A percentile compares a stretch with the other conserved stretches of the same genome.
Conservation (phyloP, 1,284 basidiomycete species). For the Puccinia novopanici region DNA sequence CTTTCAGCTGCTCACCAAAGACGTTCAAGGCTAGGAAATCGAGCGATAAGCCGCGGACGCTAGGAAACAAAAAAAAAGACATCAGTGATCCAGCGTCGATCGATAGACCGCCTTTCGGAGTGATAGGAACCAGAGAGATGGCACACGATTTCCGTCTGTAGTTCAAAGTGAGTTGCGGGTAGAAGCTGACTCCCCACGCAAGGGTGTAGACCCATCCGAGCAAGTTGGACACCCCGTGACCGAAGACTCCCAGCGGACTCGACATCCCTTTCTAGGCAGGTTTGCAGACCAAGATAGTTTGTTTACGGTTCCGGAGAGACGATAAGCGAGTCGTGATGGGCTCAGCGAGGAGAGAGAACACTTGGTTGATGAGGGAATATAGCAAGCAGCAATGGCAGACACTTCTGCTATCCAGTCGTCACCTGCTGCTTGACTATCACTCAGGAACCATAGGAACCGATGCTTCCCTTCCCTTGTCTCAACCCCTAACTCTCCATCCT, state of each 20-base stretch:
- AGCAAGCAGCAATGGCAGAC: too few relatives aligned
- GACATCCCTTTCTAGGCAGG: constrained; percentile 3
- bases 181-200: constrained; percentile 57
- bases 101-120: not conserved
- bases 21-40: constrained; percentile 56
- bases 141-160: constrained; percentile 50
- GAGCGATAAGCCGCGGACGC: constrained; percentile 53
- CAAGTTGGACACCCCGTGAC: constrained; percentile 51
- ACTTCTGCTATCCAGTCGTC: too few relatives aligned
- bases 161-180: constrained; percentile 56
- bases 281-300: too few relatives aligned
- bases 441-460: too few relatives aligned
- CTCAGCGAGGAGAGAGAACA: too few relatives aligned
- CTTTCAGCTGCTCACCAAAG: constrained; percentile 19
- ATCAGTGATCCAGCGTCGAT: not conserved
- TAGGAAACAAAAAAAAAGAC: not conserved
- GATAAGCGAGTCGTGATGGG: too few relatives aligned
- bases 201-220: constrained; percentile 56
- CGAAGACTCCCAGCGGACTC: constrained; percentile 10
- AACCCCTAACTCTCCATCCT: too few relatives aligned
- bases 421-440: too few relatives aligned
- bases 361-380: too few relatives aligned
- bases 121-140: not conserved
- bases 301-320: too few relatives aligned
- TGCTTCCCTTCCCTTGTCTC: too few relatives aligned